Base-by-base conservation (phyloP, 768 basidiomycete species). In the Kwoniella pini region DNA sequence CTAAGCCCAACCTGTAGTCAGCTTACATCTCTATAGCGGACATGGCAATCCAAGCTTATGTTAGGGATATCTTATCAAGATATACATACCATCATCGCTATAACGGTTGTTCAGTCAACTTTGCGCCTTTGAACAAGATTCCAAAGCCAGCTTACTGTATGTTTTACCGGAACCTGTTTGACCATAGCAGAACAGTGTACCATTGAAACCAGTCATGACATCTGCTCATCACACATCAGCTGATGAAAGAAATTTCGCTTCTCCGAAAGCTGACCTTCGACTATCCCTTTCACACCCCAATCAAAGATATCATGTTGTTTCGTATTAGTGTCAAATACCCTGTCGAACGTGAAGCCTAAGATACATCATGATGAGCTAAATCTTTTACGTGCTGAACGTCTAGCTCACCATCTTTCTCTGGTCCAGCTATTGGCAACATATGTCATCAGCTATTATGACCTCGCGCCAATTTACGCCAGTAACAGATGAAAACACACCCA, bases 161-260 rank as follows among this genome's bases (percentile, higher is more conserved):
- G 74, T 77, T 65, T 78, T 75, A 38, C 72, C 69, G 4, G 69
- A 70, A 7, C 79, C 79, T 10, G 79, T 80, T 54, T 80, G 79
- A 27, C 79, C 79, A 57, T 80, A 79, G 57, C 75, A 78, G 76
- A 95, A 93, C 28, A 92, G 85, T 1, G 93, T 97, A 50, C 96
- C 96, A 71, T 99, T 99, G 82, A 99, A 99, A 24, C 96, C 96
- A 80, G 91, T 89, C 77, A 99, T 86, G 48, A 99, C 96, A 83
- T 99, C 96, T 97, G 38, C 1, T 22, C 30, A 45, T 5, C 7
- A 42, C 7, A 33, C 17, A 28, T 43, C 26, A 56, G 28, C 21
- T 39, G 22, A 0, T 38, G n/a, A 0, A 5, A 13, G 33, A 36
- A 36, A 9, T 21, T 22, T 19, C n/a, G 31, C 22, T 28, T 12